Base-by-base conservation (phyloP, 139 green algal genomes). In the Asterochloris erici region DNA sequence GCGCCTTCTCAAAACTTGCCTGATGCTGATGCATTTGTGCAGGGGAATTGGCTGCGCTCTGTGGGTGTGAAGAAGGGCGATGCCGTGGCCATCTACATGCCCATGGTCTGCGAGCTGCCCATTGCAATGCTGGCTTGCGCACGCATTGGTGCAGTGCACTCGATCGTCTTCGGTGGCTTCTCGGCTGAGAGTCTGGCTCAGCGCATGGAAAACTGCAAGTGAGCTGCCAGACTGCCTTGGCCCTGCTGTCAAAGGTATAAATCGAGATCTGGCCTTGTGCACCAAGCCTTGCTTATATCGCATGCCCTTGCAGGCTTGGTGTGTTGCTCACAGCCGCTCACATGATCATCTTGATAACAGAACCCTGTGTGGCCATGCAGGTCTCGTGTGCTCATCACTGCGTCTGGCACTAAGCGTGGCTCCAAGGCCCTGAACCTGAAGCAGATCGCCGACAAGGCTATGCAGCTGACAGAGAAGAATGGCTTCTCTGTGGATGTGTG, bases 141-240 rank as follows among this genome's bases (percentile, higher is more conserved):
- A 2, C 92, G 96, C 78, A 95, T 99, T 78, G 96, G 96, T 17
- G 96, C 95, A 13, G 92, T 99, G 73, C 96, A 98, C 89, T 94
- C 87, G 10, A 95, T 99, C 9, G 94, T 99, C 54, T 99, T 99
- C 86, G 96, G 85, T 15, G 96, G 96, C 76, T 99, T 99, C 89
- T 95, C 89, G 14, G 94, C 96, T 2, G 94, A 98, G 78, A 82
- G 91, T 0, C 91, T 99, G 69, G 90, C 91, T 28, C 86, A 88
- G 17, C 88, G 93, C 29, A 91, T 96, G 47, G 14, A 83, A 13
- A 89, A 95, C 84, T 92, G 86, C 89, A 84, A 86, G 38, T 85
- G n/a, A 17, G 17, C 19, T 71, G 63, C 14, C 63, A 14, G 14
- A 16, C 66, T 71, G 66, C 17, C 21, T 71, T 23, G 21, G 66